Percentiles rank a stretch among this genome's conserved stretches.
These are phyloP conservation scores for Serendipita indica DNA, from an alignment of 768 basidiomycete species.

Conservation along the genomic window DNA sequence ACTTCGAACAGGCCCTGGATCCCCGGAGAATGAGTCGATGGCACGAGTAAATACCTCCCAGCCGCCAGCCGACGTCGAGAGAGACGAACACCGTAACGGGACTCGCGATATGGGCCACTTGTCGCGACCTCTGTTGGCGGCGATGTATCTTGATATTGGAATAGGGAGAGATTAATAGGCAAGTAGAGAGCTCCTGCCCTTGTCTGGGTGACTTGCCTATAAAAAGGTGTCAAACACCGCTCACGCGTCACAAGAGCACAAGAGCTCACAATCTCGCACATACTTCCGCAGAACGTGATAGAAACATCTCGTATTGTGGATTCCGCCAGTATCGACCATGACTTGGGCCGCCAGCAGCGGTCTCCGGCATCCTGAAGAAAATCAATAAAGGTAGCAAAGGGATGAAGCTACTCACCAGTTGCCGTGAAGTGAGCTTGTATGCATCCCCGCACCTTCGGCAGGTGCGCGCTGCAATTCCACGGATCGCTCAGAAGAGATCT, in stretches of 20 bases:
- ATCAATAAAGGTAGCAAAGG: background rate
- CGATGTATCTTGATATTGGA: slow-evolving; percentile 17
- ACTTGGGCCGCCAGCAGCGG: slow-evolving; percentile 56
- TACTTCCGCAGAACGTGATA: slow-evolving; percentile 17
- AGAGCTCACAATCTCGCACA: background rate
- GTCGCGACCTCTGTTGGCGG: slow-evolving; percentile 37
- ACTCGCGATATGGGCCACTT: slow-evolving; percentile 69
- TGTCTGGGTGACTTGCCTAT: background rate
- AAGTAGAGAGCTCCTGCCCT: background rate
- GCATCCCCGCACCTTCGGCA: slow-evolving; percentile 89
- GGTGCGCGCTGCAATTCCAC: slow-evolving; percentile 53
- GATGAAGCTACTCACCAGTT: slow-evolving; percentile 41
- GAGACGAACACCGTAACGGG: slow-evolving; percentile 54
- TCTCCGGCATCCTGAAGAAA: slow-evolving; percentile 34
- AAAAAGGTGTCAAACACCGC: background rate
- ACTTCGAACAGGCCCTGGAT: slow-evolving; percentile 43
- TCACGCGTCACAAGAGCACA: background rate
- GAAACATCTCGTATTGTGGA: slow-evolving; percentile 48
- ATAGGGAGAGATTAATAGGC: background rate
- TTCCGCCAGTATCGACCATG: slow-evolving; percentile 50
- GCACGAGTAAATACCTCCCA: slow-evolving; percentile 59
- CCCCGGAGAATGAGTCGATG: slow-evolving; percentile 56
- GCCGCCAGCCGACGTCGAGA: slow-evolving; percentile 34
- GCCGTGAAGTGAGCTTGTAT: slow-evolving; percentile 47
- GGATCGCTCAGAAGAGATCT: slow-evolving; percentile 34